A percentile compares a stretch with the other conserved stretches of the same genome.
Evolutionary conservation across 768 basidiomycete species (phyloP).

Genomic region (Leccinum barrowsii): DNA sequence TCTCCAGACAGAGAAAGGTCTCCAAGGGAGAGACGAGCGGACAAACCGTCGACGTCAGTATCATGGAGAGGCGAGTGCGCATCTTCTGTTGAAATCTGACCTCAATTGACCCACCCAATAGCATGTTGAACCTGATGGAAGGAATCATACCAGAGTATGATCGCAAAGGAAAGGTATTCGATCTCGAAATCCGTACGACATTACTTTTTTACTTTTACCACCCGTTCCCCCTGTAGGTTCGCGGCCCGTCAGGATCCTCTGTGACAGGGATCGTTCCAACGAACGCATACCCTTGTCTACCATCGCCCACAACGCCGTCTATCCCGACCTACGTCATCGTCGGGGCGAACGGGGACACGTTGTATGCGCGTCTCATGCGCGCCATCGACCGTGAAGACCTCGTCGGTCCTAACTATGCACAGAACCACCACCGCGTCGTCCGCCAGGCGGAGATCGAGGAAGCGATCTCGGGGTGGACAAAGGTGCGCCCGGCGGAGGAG

Average conservation of each 20-base stretch:
- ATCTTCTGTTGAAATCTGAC: background rate
- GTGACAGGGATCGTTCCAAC: slow-evolving; percentile 75
- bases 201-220: background rate
- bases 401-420: slow-evolving; percentile 47
- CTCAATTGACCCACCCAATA: slow-evolving; percentile 19
- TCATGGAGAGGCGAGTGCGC: slow-evolving; percentile 55
- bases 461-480: slow-evolving; percentile 62
- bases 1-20: slow-evolving; percentile 40
- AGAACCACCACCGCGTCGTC: slow-evolving; percentile 40
- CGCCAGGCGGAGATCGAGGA: slow-evolving; percentile 52
- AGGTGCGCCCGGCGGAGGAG: slow-evolving; percentile 45
- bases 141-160: slow-evolving; percentile 75
- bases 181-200: background rate
- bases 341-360: slow-evolving; percentile 67
- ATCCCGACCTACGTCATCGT: slow-evolving; percentile 61
- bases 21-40: slow-evolving; percentile 34
- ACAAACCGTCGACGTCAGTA: slow-evolving; percentile 71
- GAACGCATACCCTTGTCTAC: slow-evolving; percentile 67
- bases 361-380: slow-evolving; percentile 66
- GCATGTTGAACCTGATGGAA: slow-evolving; percentile 77
- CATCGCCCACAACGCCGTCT: slow-evolving; percentile 37
- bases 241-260: slow-evolving; percentile 71
- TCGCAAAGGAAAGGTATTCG: slow-evolving; percentile 59
- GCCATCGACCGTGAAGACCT: slow-evolving; percentile 59
- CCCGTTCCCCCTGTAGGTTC: slow-evolving; percentile 38